Evolutionary conservation across 2,329 filamentous ascomycete genomes (phyloP).

Genomic region (Mycosphaerelloides madeirae): DNA sequence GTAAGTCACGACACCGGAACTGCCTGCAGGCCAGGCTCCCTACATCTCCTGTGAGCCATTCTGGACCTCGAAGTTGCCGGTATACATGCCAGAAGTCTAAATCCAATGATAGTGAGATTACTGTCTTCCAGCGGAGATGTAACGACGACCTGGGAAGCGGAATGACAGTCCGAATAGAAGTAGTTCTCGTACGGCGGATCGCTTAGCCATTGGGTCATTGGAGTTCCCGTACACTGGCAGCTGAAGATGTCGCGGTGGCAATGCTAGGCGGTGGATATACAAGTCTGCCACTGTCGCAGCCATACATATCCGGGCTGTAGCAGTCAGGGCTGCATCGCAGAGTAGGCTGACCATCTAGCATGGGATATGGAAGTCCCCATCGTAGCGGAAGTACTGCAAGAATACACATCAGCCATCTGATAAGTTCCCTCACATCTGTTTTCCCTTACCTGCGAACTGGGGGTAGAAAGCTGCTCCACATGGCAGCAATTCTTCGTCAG

Average conservation of each 20-base stretch:
- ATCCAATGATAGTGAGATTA: conserved; percentile 52
- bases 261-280: conserved; percentile 24
- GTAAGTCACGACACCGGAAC: conserved; percentile 56
- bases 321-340: conserved; percentile 35
- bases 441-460: too few species aligned
- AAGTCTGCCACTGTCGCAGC: conserved; percentile 21
- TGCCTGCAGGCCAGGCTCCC: conserved; percentile 60
- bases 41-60: too few species aligned
- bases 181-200: conserved; percentile 61
- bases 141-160: conserved; percentile 56
- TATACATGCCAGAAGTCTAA: too few species aligned
- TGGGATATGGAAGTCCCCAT: conserved; percentile 35
- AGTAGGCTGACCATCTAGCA: conserved; percentile 32
- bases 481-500: background rate
- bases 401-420: too few species aligned
- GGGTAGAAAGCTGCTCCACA: conserved; percentile 4
- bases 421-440: too few species aligned
- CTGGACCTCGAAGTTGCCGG: too few species aligned
- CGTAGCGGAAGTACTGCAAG: conserved; percentile 40
- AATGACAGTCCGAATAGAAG: conserved; percentile 61
- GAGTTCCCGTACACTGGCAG: conserved; percentile 18
- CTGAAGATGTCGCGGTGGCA: conserved; percentile 15
- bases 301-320: conserved; percentile 33
- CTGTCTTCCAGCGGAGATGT: conserved; percentile 54
- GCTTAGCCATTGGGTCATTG: conserved; percentile 44